Evolutionary conservation across 2,329 filamentous ascomycete species (phyloP).

Genomic region (Cercospora beticola): DNA sequence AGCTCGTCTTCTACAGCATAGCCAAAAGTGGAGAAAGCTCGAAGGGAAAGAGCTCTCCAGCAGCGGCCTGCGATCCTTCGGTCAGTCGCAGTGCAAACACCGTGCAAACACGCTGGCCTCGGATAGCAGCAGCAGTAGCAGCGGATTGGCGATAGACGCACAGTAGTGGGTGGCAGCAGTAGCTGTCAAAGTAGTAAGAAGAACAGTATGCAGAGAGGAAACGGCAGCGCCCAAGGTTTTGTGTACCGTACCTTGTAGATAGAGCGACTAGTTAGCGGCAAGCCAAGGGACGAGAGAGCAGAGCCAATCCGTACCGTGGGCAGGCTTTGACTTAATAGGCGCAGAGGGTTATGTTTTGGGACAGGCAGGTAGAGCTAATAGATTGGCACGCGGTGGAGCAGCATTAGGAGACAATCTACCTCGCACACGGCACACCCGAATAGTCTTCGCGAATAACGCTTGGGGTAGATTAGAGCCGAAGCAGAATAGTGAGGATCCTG

Average conservation of each 20-base stretch:
- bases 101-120: background rate
- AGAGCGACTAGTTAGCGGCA: conserved; percentile 4
- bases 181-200: background rate
- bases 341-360: conserved; percentile 21
- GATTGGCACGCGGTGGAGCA: conserved; percentile 20
- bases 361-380: conserved; percentile 15
- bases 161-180: background rate
- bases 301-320: conserved; percentile 5
- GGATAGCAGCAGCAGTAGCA: background rate
- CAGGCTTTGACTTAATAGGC: conserved; percentile 13
- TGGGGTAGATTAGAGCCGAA: conserved; percentile 11
- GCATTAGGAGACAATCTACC: conserved; percentile 13
- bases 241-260: background rate
- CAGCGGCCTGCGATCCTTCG: background rate
- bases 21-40: background rate
- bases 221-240: conserved; percentile 3
- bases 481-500: conserved; percentile 10
- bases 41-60: background rate
- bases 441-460: conserved; percentile 10
- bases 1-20: conserved; percentile 1
- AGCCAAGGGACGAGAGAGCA: background rate
- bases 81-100: background rate
- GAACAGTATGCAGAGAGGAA: background rate
- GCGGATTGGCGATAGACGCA: background rate
- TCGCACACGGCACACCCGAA: conserved; percentile 8